Evolutionary conservation across 108 stramenopile species (phyloP).

Genomic region (Fragilaria radians): DNA sequence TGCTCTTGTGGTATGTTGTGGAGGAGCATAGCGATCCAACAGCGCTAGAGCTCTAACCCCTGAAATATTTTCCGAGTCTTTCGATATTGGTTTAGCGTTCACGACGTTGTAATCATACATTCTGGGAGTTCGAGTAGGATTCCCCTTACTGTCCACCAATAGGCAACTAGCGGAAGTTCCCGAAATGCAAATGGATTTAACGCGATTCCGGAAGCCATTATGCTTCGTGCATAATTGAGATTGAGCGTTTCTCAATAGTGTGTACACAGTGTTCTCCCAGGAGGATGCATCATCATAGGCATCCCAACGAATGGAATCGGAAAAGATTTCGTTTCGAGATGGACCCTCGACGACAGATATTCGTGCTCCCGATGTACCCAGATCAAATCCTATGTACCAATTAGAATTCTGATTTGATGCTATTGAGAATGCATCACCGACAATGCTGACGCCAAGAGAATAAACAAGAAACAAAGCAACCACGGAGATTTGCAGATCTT

Average conservation of each 20-base stretch:
- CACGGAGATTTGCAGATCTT: too few species aligned
- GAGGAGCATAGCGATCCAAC: slow-evolving; percentile 67
- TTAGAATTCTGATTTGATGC: too few species aligned
- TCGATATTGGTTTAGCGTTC: too few species aligned
- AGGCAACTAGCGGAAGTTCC: slow-evolving; percentile 81
- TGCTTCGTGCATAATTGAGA: too few species aligned
- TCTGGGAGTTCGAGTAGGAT: slow-evolving; percentile 33
- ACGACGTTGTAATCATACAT: slow-evolving; percentile 80
- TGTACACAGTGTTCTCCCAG: slow-evolving; percentile 59
- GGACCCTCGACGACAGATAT: slow-evolving; percentile 59
- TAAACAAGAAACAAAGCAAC: too few species aligned
- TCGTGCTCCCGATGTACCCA: slow-evolving; percentile 73
- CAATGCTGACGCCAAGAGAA: too few species aligned
- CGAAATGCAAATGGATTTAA: slow-evolving; percentile 67
- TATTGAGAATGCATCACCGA: too few species aligned
- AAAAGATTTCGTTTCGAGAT: slow-evolving; percentile 48
- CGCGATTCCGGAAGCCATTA: slow-evolving; percentile 22
- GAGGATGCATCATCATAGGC: slow-evolving; percentile 58
- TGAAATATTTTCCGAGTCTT: slow-evolving; percentile 6
- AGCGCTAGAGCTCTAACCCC: slow-evolving; percentile 38
- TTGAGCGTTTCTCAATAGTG: slow-evolving; percentile 36
- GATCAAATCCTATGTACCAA: slow-evolving; percentile 49
- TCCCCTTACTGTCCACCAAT: slow-evolving; percentile 35
- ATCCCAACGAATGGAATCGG: slow-evolving; percentile 51
- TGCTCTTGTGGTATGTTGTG: slow-evolving; percentile 69